phyloP scores from a whole-genome alignment of 2,329 filamentous ascomycete species.

The Fonsecaea erecta region DNA sequence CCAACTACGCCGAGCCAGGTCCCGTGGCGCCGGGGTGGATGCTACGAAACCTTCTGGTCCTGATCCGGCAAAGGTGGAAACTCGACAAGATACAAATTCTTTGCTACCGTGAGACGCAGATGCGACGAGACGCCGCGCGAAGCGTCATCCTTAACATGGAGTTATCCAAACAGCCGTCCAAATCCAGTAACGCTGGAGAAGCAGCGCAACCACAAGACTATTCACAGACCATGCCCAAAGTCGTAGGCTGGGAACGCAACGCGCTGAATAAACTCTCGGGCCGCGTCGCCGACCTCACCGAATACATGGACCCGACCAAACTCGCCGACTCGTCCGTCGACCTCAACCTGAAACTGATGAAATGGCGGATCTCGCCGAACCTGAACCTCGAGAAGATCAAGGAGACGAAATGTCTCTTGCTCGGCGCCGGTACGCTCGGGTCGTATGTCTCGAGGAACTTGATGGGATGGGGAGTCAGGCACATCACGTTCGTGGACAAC shows the following conservation, averaged over 20 bases:
- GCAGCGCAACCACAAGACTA: background rate
- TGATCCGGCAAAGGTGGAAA: slow-evolving; percentile 81
- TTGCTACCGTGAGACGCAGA: slow-evolving; percentile 85
- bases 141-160: slow-evolving; percentile 74
- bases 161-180: slow-evolving; percentile 20
- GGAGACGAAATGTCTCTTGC: slow-evolving; percentile 82
- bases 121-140: slow-evolving; percentile 75
- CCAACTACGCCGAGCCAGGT: slow-evolving; percentile 85
- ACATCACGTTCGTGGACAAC: slow-evolving; percentile 95
- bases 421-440: slow-evolving; percentile 90
- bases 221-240: slow-evolving; percentile 70
- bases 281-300: slow-evolving; percentile 78
- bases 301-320: slow-evolving; percentile 87
- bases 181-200: slow-evolving; percentile 31
- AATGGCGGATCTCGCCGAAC: slow-evolving; percentile 91
- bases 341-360: slow-evolving; percentile 96
- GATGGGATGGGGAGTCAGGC: slow-evolving; percentile 92
- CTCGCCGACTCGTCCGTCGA: slow-evolving; percentile 94
- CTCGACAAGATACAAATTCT: slow-evolving; percentile 79
- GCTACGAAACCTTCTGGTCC: slow-evolving; percentile 81
- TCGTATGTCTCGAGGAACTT: slow-evolving; percentile 91
- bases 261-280: slow-evolving; percentile 75
- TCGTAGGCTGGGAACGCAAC: slow-evolving; percentile 94
- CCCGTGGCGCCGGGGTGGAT: slow-evolving; percentile 97
- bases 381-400: slow-evolving; percentile 89